Evolutionary conservation across 371 early-diverging fungal species (phyloP), one percentile per base, ranked within the genome.

Genomic region (Rhizomucor miehei): DNA sequence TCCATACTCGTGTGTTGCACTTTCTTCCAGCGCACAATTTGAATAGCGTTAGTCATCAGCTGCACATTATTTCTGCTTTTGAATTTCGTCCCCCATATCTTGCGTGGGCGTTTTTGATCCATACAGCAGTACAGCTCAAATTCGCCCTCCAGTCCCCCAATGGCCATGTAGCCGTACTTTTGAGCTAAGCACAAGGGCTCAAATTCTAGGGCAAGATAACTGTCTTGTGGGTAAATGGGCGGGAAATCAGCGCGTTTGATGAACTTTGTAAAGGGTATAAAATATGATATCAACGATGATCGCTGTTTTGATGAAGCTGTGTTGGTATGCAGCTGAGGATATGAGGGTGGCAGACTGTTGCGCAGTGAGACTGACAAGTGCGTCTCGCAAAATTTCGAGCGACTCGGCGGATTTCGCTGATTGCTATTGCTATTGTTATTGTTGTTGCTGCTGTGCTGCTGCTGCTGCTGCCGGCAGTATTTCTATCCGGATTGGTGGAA

Each of bases 101-200:
- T 71, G 41, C 59, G 20, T 41, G 71, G 49, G 24, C 25, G 47
- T 0, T 50, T 55, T 4, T 48, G 47, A 11, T 72, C 62, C 57
- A 75, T 68, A 44, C 76, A 79, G 43, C 84, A 84, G 41, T 76
- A 77, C 14, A 80, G 64, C 34, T 71, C 69, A 19, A 81, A 64
- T 36, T 65, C 70, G 6, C 80, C 79, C 38, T 75, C 73, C 4
- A 67, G 25, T 2, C 77, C 71, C 39, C 84, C 84, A 29, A 79
- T 68, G 6, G 72, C 81, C 62, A 84, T 71, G 50, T 77, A 84
- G 8, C 84, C 84, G 39, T 76, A 80, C 29, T 70, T 71, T 39
- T 76, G 72, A 6, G 75, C 76, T 21, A 84, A 34, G 46, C 84
- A 81, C 34, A 81, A 46, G 1, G 75, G 71, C 14, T 75, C 73